Base-by-base conservation (phyloP, 1,139 yeast genomes). In the Yamadazyma spencermartinsiae region DNA sequence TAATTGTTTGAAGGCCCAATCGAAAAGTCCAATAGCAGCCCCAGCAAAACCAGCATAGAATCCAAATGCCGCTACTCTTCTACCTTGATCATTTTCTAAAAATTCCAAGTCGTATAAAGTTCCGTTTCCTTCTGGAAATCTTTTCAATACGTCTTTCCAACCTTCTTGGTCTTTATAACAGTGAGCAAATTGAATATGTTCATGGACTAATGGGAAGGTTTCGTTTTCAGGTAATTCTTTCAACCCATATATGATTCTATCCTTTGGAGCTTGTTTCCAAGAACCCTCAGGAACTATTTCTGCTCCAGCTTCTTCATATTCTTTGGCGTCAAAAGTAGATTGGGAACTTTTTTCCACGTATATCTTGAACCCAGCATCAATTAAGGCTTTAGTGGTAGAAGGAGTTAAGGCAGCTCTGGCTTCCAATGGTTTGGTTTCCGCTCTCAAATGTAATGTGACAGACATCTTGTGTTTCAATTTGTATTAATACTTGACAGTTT, bases 1-100 rank as follows among this genome's bases (percentile, higher is more conserved):
- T 21, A 81, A 66, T 61, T 86, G 92, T 68, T 90, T 89, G 71
- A 85, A 86, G 35, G 95, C 86, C 97, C 98, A 92, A 63, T 89
- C 96, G 59, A 80, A 80, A 38, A 90, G 75, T 56, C 98, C 98
- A 40, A 92, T 68, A 21, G 98, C 98, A 34, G 99, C 98, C 56
- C 98, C 98, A 11, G 98, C 98, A 60, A 94, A 92, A 17, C 98
- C 98, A 34, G 99, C 98, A 62, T 92, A 92, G 72, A 80, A 94
- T 13, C 99, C 98, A 60, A 92, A 92, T 11, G 98, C 98, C 35
- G 98, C 99, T 29, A 94, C 99, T 68, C 98, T 85, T 73, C 98
- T 86, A 26, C 98, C 98, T 58, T 80, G 82, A 52, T 86, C 97
- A 60, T 92, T 88, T 63, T 87, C 95, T 60, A 94, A 74, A 60